Conservation (phyloP, 768 basidiomycete species). For the Termitomyces sp. region DNA sequence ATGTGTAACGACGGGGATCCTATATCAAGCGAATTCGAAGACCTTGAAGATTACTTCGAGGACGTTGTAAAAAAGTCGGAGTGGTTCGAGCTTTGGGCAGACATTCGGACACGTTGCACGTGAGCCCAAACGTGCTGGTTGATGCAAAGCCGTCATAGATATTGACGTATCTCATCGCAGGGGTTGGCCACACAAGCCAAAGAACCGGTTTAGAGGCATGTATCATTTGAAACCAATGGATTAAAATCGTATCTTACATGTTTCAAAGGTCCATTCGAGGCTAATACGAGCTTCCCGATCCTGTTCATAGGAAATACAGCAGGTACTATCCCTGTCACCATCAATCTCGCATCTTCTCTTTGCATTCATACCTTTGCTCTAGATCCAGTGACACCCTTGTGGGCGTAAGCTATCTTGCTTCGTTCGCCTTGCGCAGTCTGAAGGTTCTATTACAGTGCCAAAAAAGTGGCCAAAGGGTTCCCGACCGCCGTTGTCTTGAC, state of each 20-base stretch:
- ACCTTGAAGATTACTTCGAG: conserved; percentile 23
- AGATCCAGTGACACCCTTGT: conserved; percentile 24
- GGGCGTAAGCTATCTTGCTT: conserved; percentile 16
- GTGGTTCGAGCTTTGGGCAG: conserved; percentile 28
- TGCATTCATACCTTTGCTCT: not conserved
- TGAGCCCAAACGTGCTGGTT: conserved; percentile 13
- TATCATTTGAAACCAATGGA: not conserved
- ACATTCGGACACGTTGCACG: conserved; percentile 25
- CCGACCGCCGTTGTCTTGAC: conserved; percentile 34
- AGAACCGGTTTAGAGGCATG: conserved; percentile 20
- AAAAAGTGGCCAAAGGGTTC: conserved; percentile 33
- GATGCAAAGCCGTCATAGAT: not conserved
- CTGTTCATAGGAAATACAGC: conserved; percentile 22
- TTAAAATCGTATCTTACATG: not conserved
- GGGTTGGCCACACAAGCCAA: conserved; percentile 19
- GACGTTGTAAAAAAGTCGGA: conserved; percentile 18
- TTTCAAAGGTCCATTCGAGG: conserved; percentile 22
- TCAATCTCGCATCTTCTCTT: not conserved
- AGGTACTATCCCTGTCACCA: conserved; percentile 7
- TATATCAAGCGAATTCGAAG: conserved; percentile 22
- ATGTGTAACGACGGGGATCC: conserved; percentile 31
- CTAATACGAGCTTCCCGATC: conserved; percentile 27
- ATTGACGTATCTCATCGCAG: conserved; percentile 4
- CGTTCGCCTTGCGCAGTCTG: not conserved
- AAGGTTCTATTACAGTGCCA: conserved; percentile 23